Evolutionary conservation across 78 protist genomes (phyloP).

Genomic region (Dictyostelium citrinum): DNA sequence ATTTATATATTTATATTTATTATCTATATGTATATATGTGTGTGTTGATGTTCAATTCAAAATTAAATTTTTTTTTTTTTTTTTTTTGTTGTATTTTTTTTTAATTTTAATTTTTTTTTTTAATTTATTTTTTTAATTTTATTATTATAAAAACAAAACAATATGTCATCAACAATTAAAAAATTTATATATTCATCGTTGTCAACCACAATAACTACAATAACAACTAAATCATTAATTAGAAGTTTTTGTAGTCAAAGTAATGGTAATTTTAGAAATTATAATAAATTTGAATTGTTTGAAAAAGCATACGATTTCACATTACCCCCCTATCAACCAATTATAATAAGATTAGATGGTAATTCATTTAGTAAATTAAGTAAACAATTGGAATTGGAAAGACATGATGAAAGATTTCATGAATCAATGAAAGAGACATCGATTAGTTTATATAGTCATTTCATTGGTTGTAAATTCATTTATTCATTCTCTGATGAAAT

Average conservation of each 20-base stretch:
- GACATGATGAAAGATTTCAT: slow-evolving; percentile 15
- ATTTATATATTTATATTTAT: background rate
- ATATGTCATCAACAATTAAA: background rate
- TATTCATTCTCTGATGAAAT: slow-evolving; percentile 50
- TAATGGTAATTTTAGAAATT: background rate
- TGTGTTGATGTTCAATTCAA: background rate
- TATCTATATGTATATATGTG: background rate
- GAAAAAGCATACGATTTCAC: slow-evolving; percentile 24
- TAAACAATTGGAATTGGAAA: background rate
- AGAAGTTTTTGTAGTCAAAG: background rate
- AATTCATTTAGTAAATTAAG: background rate
- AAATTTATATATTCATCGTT: background rate
- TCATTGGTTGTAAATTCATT: background rate
- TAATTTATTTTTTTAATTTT: background rate
- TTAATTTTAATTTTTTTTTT: background rate
- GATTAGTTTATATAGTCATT: background rate
- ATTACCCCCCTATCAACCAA: slow-evolving; percentile 28
- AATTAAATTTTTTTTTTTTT: background rate
- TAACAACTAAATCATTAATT: background rate
- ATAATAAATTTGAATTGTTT: background rate
- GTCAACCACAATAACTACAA: no score
- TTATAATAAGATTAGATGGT: slow-evolving; percentile 17
- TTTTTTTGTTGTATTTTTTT: no score
- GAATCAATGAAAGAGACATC: slow-evolving; percentile 15
- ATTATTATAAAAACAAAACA: background rate